Evolutionary conservation across 1,284 basidiomycete species (phyloP), one percentile per base, ranked within the genome.

Genomic region (Pyrrhoderma noxium): DNA sequence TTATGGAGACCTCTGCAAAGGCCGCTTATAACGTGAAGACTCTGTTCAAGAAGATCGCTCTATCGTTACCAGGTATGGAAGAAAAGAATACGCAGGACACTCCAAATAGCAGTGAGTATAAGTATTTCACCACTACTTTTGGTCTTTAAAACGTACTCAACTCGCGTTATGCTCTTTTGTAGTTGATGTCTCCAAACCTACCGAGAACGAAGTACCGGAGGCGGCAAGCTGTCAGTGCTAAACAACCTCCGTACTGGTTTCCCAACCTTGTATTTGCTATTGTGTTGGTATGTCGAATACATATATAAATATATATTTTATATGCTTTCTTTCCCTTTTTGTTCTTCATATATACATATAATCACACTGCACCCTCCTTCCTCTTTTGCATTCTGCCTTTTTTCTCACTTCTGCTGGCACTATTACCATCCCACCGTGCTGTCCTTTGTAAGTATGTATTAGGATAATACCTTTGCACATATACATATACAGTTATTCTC

Each of bases 21-120:
- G 96, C 96, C 2, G 96, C 96, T 2, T 95, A 99, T 68, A 99
- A 99, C 60, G 96, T 99, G 59, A 99, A 99, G 75, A 89, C 89
- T 57, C 70, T 99, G 56, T 99, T 99, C 79, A 92, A 97, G 74
- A 99, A 98, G 78, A 99, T 99, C 60, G 96, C 96, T 0, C 87
- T 97, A 83, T 93, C 93, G 2, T 70, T 99, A 52, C 81, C 82
- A 55, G 72, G 67, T 4, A 66, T 76, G 18, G 84, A 88, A 51
- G 68, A 77, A 34, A 77, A 79, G 59, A 89, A 89, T 58, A 75
- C n/a, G 82, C 42, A 90, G 87, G 89, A 65, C 52, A 84, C 36
- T 19, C 22, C 11, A 38, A 18, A 23, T 46, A 13, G 11, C 16
- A 16, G 18, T 40, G 18, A 34, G 23, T 16, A 14, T 31, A 21